Evolutionary conservation across 2,329 filamentous ascomycete genomes (phyloP), one percentile per base, ranked within the genome.

Genomic region (Colletotrichum sp.): DNA sequence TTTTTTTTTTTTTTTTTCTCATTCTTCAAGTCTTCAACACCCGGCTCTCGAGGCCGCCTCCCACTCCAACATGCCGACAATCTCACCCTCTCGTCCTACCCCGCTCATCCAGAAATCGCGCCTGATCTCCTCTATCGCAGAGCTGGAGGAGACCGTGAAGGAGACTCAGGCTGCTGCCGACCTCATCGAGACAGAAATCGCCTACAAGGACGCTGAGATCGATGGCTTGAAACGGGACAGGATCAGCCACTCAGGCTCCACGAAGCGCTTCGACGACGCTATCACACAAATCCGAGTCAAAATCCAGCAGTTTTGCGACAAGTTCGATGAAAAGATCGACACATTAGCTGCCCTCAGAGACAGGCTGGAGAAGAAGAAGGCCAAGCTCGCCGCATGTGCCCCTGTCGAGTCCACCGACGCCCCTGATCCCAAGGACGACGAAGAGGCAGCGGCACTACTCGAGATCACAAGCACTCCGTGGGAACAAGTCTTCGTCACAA

Each of bases 401-500:
- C 69, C 63, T 15, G 63, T 72, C 13, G 57, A 72, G 44, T 75
- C 57, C 9, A 32, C 72, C 28, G n/a, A 36, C 6, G 69, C 73
- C 8, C 73, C 69, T 5, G 32, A 62, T 7, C 63, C 73, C n/a
- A 36, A 59, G 34, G 69, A 75, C 24, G 28, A 73, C 12, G 26
- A 75, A 28, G 55, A 72, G 26, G 69, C 63, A 9, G 69, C 64
- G 9, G 69, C 69, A n/a, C 63, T 72, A 7, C 69, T 75, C 3
- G 63, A 68, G 36, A 36, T 75, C 39, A 75, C 69, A 9, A 34
- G 10, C n/a, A 75, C 12, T 81, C 79, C 44, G 8, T 71, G 24
- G 69, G 68, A 30, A 16, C 16, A 44, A 6, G 55, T 72, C 44
- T 75, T 75, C 18, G 18, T 36, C 1, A 44, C 80, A 15, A 82